Conservation (phyloP, 2,329 filamentous ascomycete species). For the Juglanconis sp. region DNA sequence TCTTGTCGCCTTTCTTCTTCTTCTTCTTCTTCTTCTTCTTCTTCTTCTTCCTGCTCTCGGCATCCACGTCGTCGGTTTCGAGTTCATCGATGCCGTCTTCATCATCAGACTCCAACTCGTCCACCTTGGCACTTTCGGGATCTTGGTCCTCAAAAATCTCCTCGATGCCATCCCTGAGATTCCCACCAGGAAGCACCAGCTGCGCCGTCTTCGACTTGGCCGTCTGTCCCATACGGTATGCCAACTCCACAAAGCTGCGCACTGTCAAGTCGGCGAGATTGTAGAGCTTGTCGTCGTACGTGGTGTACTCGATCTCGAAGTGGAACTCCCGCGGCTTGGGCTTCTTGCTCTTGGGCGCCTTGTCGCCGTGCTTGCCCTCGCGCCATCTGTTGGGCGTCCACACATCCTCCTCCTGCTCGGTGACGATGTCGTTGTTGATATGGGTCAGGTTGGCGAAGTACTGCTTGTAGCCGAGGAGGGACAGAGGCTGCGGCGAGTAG, state of each 20-base stretch:
- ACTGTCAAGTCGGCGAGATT: constrained; percentile 81
- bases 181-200: constrained; percentile 1
- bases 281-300: constrained; percentile 72
- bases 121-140: constrained; percentile 12
- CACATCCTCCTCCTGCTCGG: constrained; percentile 17
- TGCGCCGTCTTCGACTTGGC: constrained; percentile 22
- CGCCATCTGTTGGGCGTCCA: constrained; percentile 50
- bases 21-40: constrained; percentile 44
- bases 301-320: constrained; percentile 85
- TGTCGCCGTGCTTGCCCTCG: constrained; percentile 59
- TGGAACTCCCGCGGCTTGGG: constrained; percentile 62
- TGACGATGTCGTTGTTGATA: constrained; percentile 71
- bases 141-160: background rate
- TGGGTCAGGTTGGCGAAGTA: constrained; percentile 92
- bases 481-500: constrained; percentile 81
- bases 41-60: constrained; percentile 18
- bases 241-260: constrained; percentile 73
- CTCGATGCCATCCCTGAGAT: constrained; percentile 9
- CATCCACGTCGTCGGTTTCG: constrained; percentile 24
- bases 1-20: constrained; percentile 45
- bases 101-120: constrained; percentile 23
- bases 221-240: constrained; percentile 68
- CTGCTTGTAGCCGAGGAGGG: constrained; percentile 77
- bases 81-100: constrained; percentile 26
- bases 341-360: constrained; percentile 50